Base-by-base conservation (phyloP, 169 alveolate species). In the Plasmodium sp. region DNA sequence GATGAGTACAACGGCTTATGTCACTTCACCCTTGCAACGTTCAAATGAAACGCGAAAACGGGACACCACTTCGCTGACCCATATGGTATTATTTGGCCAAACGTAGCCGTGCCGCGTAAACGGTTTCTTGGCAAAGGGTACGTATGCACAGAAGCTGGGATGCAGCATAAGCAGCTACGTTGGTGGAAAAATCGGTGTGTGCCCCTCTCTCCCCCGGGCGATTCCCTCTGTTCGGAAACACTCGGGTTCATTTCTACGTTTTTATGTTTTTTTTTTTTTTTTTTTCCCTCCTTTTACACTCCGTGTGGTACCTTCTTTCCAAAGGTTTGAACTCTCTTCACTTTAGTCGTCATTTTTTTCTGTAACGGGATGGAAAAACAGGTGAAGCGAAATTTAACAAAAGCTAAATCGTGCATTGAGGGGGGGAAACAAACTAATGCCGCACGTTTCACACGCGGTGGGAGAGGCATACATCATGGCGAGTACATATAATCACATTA, bases 281-380 rank as follows among this genome's bases (percentile, higher is more conserved):
- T 27, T 62, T 31, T 67, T 22, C 41, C 74, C 51, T 67, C 33
- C 54, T 22, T 67, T 48, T 31, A 5, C 81, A 4, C 41, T 85
- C 75, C 36, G 18, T 31, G 41, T 34, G 4, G 31, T 88, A 88
- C 94, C 94, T 96, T 96, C 85, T 99, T 99, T 73, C 99, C 99
- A 97, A 98, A 99, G 93, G 99, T 98, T 97, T 99, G 99, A 93
- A 98, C 99, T 96, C 96, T 96, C 93, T 97, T 97, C n/a, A 88
- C 94, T 34, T 77, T 88, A 56, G 90, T 79, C 81, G 94, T 88
- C 94, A 88, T 88, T 88, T 88, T 88, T n/a, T 83, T 84, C 56
- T 10, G 80, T 2, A 75, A 45, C 10, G 54, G 34, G 62, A 73
- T 16, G 36, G 33, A 34, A 2, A 41, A 34, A 54, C 58, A 22